phyloP scores from a whole-genome alignment of 108 stramenopile species.

The Nitzschia putrida region DNA sequence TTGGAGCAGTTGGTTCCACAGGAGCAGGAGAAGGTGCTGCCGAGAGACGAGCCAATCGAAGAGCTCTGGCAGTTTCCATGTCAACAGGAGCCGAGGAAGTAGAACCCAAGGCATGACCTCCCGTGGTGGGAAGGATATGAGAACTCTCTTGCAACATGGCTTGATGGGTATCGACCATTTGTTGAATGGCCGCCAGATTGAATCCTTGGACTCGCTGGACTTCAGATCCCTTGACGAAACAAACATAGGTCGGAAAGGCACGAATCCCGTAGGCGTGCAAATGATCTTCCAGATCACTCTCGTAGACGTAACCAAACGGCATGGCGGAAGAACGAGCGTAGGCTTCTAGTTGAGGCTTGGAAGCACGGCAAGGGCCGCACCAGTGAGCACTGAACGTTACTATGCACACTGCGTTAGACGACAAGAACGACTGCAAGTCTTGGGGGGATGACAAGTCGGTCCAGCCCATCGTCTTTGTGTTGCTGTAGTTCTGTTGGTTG shows the following conservation, averaged over 20 bases:
- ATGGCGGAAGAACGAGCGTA: constrained; percentile 36
- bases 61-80: constrained; percentile 59
- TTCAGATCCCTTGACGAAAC: constrained; percentile 47
- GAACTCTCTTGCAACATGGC: constrained; percentile 19
- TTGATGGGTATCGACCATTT: constrained; percentile 51
- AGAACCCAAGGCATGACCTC: constrained; percentile 70
- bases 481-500: no score
- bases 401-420: constrained; percentile 39
- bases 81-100: constrained; percentile 37
- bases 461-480: constrained; percentile 33
- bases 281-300: constrained; percentile 61
- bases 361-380: constrained; percentile 74
- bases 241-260: constrained; percentile 81
- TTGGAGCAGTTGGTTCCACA: neutral
- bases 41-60: constrained; percentile 49
- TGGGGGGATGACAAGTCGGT: constrained; percentile 53
- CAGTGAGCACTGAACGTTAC: constrained; percentile 68
- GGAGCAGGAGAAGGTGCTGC: constrained; percentile 30
- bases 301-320: constrained; percentile 64
- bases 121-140: constrained; percentile 34
- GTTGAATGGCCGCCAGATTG: constrained; percentile 61
- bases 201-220: constrained; percentile 70
- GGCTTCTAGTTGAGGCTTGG: constrained; percentile 61
- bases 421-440: constrained; percentile 53
- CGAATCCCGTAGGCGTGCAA: constrained; percentile 61